Conservation (phyloP, 257 asterid species). For the Nicotiana noctiflora region DNA sequence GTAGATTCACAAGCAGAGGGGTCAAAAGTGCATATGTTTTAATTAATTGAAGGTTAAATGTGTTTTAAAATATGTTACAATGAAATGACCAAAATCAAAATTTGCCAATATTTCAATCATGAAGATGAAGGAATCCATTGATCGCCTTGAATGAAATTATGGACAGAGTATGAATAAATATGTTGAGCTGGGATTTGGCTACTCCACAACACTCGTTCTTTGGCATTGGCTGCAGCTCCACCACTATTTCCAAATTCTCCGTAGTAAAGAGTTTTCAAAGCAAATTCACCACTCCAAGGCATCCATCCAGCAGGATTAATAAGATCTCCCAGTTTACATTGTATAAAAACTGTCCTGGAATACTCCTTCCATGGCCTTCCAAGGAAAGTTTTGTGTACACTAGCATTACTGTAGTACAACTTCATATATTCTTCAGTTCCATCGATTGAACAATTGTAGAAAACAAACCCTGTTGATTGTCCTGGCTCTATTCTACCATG, state of each 20-base stretch:
- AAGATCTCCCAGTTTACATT: conserved; percentile 31
- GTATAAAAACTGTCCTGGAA: conserved; percentile 36
- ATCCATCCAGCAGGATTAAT: conserved; percentile 36
- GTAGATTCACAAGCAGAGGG: no score
- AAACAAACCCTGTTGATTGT: conserved; percentile 46
- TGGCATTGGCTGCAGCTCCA: conserved; percentile 23
- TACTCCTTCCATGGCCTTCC: conserved; percentile 61
- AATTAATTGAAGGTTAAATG: no score
- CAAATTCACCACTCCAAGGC: conserved; percentile 44
- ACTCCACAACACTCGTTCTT: conserved; percentile 38
- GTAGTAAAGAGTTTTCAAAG: conserved; percentile 37
- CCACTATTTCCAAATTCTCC: conserved; percentile 33
- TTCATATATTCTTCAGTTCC: conserved; percentile 40
- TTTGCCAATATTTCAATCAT: not conserved
- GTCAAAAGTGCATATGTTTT: no score
- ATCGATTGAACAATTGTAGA: conserved; percentile 34
- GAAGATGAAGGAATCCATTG: conserved; percentile 34
- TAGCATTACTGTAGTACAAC: conserved; percentile 34
- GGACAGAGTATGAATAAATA: conserved; percentile 28
- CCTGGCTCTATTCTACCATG: conserved; percentile 42
- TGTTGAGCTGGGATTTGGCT: conserved; percentile 32
- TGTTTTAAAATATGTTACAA: no score
- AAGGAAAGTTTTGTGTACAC: conserved; percentile 26
- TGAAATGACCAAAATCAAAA: no score
- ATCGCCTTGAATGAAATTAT: conserved; percentile 46